Evolutionary conservation across 306 rosid genomes (phyloP).

Genomic region (Nissolia schottii): DNA sequence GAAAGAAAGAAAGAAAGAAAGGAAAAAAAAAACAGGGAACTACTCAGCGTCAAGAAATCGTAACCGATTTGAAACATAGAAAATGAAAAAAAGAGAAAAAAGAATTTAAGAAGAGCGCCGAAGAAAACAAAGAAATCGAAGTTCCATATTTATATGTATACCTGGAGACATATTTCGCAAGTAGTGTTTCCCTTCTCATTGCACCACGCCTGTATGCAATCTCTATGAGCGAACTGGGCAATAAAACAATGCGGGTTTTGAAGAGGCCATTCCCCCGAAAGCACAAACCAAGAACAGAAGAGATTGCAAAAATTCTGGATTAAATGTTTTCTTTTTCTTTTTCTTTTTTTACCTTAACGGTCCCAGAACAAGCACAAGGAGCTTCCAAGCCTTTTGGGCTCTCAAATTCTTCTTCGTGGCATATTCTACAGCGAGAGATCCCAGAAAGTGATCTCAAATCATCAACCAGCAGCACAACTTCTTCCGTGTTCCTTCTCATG

Average conservation of each 20-base stretch:
- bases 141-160: too few relatives aligned
- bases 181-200: constrained; percentile 80
- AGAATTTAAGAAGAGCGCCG: neutral
- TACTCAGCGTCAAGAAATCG: neutral
- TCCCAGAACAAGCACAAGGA: constrained; percentile 97
- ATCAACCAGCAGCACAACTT: constrained; percentile 53
- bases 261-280: neutral
- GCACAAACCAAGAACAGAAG: neutral
- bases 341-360: constrained; percentile 62
- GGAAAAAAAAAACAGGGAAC: neutral
- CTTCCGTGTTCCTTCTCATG: constrained; percentile 43
- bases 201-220: constrained; percentile 97
- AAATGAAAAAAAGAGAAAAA: neutral
- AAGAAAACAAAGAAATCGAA: neutral
- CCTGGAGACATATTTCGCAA: constrained; percentile 97
- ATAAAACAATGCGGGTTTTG: neutral
- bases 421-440: constrained; percentile 70
- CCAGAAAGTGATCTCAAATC: constrained; percentile 47
- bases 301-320: neutral
- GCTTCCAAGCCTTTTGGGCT: constrained; percentile 63
- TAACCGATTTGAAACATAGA: neutral
- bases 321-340: too few relatives aligned
- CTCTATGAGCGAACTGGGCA: constrained; percentile 91
- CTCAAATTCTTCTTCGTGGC: constrained; percentile 86
- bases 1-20: too few relatives aligned